Percentiles rank a stretch among this genome's conserved stretches.
Evolutionary conservation across 176 grass and related monocot genomes (phyloP).

Genomic region (Zoysia japonica): DNA sequence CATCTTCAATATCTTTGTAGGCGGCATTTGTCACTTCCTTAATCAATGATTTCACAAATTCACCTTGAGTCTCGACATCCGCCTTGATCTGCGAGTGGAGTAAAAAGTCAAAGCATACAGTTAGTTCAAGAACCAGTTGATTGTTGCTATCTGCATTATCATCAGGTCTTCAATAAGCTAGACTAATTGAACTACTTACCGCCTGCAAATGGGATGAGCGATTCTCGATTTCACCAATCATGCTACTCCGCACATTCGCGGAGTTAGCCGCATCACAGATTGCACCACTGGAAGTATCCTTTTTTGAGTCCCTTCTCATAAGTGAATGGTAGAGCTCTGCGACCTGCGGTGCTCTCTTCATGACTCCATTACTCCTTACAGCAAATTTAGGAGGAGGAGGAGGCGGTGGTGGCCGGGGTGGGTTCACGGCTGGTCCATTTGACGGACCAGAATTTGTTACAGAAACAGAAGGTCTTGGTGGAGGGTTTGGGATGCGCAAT

Average conservation of each 20-base stretch:
- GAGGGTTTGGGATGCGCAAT: conserved; percentile 86
- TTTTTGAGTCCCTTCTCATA: conserved; percentile 94
- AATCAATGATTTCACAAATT: conserved; percentile 97
- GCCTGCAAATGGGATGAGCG: conserved; percentile 91
- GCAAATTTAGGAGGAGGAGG: conserved; percentile 80
- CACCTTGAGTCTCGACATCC: conserved; percentile 97
- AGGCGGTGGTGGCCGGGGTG: conserved; percentile 66
- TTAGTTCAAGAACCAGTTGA: conserved; percentile 26
- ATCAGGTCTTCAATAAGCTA: conserved; percentile 21
- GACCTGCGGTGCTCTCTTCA: conserved; percentile 96
- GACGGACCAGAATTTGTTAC: conserved; percentile 49
- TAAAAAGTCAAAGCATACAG: conserved; percentile 4
- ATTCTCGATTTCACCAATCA: conserved; percentile 99
- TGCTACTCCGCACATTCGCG: conserved; percentile 84
- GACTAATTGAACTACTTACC: conserved; percentile 52
- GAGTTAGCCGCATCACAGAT: conserved; percentile 70
- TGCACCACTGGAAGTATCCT: conserved; percentile 73
- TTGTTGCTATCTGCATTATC: conserved; percentile 21
- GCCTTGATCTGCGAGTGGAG: conserved; percentile 82
- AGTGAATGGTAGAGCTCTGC: conserved; percentile 99
- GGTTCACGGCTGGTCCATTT: conserved; percentile 51
- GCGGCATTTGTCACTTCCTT: conserved; percentile 96
- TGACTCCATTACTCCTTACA: conserved; percentile 60
- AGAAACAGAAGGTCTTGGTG: conserved; percentile 85
- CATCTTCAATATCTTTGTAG: conserved; percentile 95